These are phyloP conservation scores for Theileria equi DNA, from an alignment of 169 alveolate genomes.

Conservation along the genomic window DNA sequence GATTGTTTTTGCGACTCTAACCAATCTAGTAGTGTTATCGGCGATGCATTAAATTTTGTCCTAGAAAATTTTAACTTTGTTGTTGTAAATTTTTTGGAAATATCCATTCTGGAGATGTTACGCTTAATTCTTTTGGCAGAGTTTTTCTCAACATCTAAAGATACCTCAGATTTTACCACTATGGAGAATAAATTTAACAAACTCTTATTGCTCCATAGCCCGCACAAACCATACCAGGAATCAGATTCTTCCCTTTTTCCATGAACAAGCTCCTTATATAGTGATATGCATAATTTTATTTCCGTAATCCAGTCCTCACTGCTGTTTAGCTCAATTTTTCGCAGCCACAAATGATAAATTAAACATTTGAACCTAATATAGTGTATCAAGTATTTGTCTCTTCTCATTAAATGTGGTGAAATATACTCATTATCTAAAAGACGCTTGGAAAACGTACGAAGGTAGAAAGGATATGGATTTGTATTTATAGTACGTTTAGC, in stretches of 20 bases:
- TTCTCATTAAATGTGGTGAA: constrained; percentile 16
- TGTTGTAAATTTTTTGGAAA: background rate
- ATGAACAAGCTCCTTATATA: background rate
- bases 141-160: constrained; percentile 51
- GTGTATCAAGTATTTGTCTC: constrained; percentile 38
- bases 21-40: background rate
- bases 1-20: background rate
- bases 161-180: constrained; percentile 47
- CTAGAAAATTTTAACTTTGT: background rate
- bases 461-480: constrained; percentile 24
- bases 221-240: no score
- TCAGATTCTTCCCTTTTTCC: background rate
- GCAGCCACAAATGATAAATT: constrained; percentile 16
- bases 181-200: constrained; percentile 7
- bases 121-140: constrained; percentile 16
- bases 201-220: background rate
- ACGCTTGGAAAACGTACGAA: constrained; percentile 1
- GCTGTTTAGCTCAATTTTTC: constrained; percentile 9
- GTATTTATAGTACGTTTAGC: constrained; percentile 55
- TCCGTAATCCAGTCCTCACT: background rate
- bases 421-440: constrained; percentile 18
- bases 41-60: background rate
- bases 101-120: background rate
- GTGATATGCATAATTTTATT: background rate
- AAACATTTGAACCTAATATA: constrained; percentile 46